phyloP scores from a whole-genome alignment of 2,329 filamentous ascomycete genomes.

The Paramyrothecium sp. region DNA sequence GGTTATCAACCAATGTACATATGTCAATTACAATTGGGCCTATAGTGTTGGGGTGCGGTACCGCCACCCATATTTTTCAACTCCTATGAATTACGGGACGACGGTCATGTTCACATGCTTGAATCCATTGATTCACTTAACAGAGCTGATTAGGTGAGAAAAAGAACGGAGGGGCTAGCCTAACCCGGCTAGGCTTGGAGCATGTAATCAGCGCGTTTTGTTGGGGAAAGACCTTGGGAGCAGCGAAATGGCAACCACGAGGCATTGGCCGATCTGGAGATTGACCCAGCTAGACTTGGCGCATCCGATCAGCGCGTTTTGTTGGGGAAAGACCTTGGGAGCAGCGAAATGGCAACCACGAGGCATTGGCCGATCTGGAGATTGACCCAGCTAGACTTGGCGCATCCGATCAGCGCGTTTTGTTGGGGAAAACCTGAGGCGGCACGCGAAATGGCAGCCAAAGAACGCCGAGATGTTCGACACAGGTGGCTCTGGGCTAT shows the following conservation, averaged over 20 bases:
- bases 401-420: too few relatives aligned
- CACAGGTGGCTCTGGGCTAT: too few relatives aligned
- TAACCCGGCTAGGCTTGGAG: not conserved
- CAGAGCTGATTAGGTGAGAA: not conserved
- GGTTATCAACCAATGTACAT: constrained; percentile 2
- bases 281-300: too few relatives aligned
- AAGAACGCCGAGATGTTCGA: not conserved
- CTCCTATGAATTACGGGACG: not conserved
- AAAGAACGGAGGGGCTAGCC: not conserved
- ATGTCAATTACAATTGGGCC: constrained; percentile 2
- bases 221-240: too few relatives aligned
- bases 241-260: too few relatives aligned
- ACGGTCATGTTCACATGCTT: not conserved
- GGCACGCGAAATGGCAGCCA: not conserved
- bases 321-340: too few relatives aligned
- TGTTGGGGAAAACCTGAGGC: not conserved
- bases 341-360: too few relatives aligned
- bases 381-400: too few relatives aligned
- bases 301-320: too few relatives aligned
- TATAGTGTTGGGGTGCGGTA: constrained; percentile 3
- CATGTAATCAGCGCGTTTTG: too few relatives aligned
- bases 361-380: too few relatives aligned
- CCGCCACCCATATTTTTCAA: not conserved
- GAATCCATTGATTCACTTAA: not conserved
- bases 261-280: too few relatives aligned